Base-by-base conservation (phyloP, 2,329 filamentous ascomycete genomes). In the Fusarium fujikuroi region DNA sequence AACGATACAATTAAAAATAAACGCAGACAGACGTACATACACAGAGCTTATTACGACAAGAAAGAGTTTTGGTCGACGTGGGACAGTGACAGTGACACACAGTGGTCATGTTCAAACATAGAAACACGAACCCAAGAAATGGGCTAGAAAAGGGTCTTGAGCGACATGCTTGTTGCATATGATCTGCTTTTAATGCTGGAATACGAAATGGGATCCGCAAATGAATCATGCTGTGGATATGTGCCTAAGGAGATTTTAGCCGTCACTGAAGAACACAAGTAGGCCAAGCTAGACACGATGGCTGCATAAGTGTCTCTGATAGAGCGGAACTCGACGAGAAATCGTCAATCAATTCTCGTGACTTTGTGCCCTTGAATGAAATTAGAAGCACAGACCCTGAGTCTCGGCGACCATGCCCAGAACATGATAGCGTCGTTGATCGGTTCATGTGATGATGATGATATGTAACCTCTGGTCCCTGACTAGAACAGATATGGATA, bases 401-500 rank as follows among this genome's bases (percentile, higher is more conserved):
- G 36, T 25, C 44, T 74, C 60, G 68, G 61, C 60, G 52, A 70
- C 72, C 57, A 62, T 72, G 50, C 72, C 72, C 36, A 60, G 60
- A 70, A 18, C 14, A 66, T 28, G 42, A 56, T 66, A 60, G 65
- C 47, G 63, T 25, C 19, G 32, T 43, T 43, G 63, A 62, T 68
- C 56, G 56, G 56, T 63, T 68, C 65, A 68, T 68, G 65, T 68
- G 65, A 68, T 68, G 64, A 66, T 67, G 47, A 68, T 68, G 53
- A 52, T 49, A 53, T 66, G 63, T 63, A 53, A 63, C 42, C 25
- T 68, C 25, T 54, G 25, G 69, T 71, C 68, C 69, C 69, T 71
- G 69, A 71, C 69, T 71, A 71, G 69, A 37, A 63, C 68, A 42
- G 37, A 68, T 68, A 43, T 15, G 63, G 63, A 68, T 43, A 68